Conservation (phyloP, 305 asterid species). For the Fraxinus angustifolia region DNA sequence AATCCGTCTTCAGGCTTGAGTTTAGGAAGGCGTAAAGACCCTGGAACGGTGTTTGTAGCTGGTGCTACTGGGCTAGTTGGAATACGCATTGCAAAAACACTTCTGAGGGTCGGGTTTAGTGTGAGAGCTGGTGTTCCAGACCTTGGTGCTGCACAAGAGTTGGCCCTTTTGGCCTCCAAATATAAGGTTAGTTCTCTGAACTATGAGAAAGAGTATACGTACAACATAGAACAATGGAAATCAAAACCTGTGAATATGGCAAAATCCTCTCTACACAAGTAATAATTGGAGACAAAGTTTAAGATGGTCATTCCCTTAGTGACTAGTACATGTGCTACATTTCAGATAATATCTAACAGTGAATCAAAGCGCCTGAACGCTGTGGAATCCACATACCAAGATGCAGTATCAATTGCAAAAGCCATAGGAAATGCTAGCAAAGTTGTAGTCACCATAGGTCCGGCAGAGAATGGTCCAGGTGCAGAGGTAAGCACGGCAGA, state of each 20-base stretch:
- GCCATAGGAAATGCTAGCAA: slow-evolving; percentile 91
- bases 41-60: slow-evolving; percentile 86
- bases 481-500: slow-evolving; percentile 52
- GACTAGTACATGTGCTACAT: not conserved
- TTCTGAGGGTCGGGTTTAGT: slow-evolving; percentile 72
- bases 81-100: slow-evolving; percentile 75
- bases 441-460: slow-evolving; percentile 81
- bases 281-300: not conserved
- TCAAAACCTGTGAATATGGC: not conserved
- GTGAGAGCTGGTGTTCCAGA: slow-evolving; percentile 95
- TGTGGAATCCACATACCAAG: slow-evolving; percentile 61
- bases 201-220: not conserved
- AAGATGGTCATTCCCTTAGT: not conserved
- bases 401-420: slow-evolving; percentile 75
- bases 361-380: slow-evolving; percentile 74
- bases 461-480: slow-evolving; percentile 62
- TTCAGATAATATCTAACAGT: slow-evolving; percentile 66
- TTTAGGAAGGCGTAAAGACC: slow-evolving; percentile 62
- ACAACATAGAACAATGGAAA: not conserved
- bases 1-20: slow-evolving; percentile 53
- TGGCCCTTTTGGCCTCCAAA: slow-evolving; percentile 70
- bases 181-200: slow-evolving; percentile 50
- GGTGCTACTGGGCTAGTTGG: slow-evolving; percentile 92
- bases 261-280: not conserved
- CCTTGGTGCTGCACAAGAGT: slow-evolving; percentile 79